phyloP scores from a whole-genome alignment of 441 rosid species.

The Eugenia klotzschiana region DNA sequence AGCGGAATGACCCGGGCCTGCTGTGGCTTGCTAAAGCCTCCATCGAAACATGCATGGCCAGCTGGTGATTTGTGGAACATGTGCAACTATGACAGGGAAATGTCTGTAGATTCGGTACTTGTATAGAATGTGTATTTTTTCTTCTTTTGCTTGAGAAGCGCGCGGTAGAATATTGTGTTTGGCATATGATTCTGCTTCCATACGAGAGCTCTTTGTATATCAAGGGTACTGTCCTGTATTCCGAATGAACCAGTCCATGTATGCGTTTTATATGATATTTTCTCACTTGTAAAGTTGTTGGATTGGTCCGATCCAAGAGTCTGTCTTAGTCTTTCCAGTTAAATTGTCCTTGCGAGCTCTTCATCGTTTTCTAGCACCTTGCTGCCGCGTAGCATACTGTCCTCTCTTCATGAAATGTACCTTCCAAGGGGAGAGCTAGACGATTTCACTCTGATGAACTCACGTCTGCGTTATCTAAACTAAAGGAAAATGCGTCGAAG shows the following conservation, averaged over 20 bases:
- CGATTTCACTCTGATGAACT: not conserved
- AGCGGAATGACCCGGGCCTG: slow-evolving; percentile 81
- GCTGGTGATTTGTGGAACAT: slow-evolving; percentile 1
- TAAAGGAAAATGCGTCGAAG: not conserved
- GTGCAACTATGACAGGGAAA: not conserved
- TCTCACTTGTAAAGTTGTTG: not conserved
- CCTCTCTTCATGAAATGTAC: not conserved
- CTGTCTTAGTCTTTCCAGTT: not conserved
- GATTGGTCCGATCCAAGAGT: not conserved
- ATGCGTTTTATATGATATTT: not conserved
- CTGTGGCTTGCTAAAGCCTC: slow-evolving; percentile 89
- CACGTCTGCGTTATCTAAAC: not conserved
- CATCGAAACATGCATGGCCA: slow-evolving; percentile 37
- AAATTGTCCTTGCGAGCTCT: not conserved
- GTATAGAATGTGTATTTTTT: not conserved
- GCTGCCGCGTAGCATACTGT: not conserved
- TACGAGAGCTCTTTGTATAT: not conserved
- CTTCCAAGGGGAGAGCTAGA: not conserved
- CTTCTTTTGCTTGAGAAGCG: not conserved
- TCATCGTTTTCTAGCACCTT: not conserved
- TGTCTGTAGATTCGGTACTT: not conserved
- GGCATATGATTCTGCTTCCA: not conserved
- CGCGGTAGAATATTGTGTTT: not conserved
- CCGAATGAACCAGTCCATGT: not conserved
- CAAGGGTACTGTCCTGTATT: not conserved